Conservation (phyloP, 2,329 filamentous ascomycete species). For the Curvularia eragrostidis region DNA sequence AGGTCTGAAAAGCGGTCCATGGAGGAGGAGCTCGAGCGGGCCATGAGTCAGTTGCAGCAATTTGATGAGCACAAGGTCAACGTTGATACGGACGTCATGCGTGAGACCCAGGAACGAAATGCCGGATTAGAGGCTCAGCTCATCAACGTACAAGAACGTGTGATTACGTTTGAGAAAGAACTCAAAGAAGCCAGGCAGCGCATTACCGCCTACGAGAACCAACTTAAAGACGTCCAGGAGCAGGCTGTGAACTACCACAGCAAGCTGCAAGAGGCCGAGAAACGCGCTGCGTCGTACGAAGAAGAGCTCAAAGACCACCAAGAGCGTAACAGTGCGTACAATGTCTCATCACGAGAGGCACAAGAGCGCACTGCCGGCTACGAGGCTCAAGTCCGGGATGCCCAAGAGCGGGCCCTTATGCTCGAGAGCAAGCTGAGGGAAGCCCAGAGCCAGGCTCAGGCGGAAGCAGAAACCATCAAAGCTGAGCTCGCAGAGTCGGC, state of each 20-base stretch:
- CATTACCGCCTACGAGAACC: slow-evolving; percentile 40
- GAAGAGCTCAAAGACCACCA: slow-evolving; percentile 41
- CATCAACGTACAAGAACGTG: slow-evolving; percentile 44
- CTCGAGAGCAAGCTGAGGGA: slow-evolving; percentile 45
- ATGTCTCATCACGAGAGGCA: slow-evolving; percentile 29
- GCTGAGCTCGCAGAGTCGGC: slow-evolving; percentile 46
- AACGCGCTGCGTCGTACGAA: slow-evolving; percentile 39
- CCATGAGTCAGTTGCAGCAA: slow-evolving; percentile 39
- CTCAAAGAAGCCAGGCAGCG: slow-evolving; percentile 37
- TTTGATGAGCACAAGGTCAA: slow-evolving; percentile 39
- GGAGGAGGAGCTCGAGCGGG: slow-evolving; percentile 47
- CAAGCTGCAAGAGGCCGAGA: slow-evolving; percentile 37
- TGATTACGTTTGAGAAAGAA: slow-evolving; percentile 39
- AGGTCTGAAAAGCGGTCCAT: slow-evolving; percentile 45
- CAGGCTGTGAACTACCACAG: slow-evolving; percentile 38
- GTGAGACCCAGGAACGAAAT: slow-evolving; percentile 42
- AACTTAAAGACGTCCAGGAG: slow-evolving; percentile 45
- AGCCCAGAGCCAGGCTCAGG: slow-evolving; percentile 43
- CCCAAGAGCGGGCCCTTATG: slow-evolving; percentile 41
- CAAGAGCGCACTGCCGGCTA: slow-evolving; percentile 36
- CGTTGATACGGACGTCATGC: slow-evolving; percentile 31
- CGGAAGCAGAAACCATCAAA: slow-evolving; percentile 45
- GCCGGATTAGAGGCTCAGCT: slow-evolving; percentile 43
- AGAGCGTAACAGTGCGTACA: slow-evolving; percentile 33
- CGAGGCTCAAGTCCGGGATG: slow-evolving; percentile 43